phyloP scores from a whole-genome alignment of 768 basidiomycete genomes.

The Psilocybe cyanescens region DNA sequence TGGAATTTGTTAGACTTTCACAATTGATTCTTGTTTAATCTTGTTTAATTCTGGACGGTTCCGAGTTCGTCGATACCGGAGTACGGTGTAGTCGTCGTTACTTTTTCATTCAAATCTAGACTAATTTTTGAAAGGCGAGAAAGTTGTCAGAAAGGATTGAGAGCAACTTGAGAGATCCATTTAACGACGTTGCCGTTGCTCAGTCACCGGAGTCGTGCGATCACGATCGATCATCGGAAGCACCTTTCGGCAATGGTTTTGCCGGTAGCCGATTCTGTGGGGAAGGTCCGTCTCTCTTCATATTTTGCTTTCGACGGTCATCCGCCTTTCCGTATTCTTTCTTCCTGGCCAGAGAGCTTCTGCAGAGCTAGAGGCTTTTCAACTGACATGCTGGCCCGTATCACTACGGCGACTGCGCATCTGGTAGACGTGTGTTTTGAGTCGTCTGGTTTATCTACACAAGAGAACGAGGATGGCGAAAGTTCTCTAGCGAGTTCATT shows the following conservation, averaged over 20 bases:
- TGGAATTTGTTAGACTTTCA: too few relatives aligned
- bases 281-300: not conserved
- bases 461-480: constrained; percentile 24
- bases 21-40: too few relatives aligned
- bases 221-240: not conserved
- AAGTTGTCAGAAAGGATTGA: too few relatives aligned
- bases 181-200: too few relatives aligned
- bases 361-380: not conserved
- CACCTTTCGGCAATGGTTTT: not conserved
- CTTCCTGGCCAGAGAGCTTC: not conserved
- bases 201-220: too few relatives aligned
- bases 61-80: too few relatives aligned
- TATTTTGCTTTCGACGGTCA: constrained; percentile 3
- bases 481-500: constrained; percentile 25
- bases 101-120: too few relatives aligned
- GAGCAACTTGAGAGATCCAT: too few relatives aligned
- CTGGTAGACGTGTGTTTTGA: constrained; percentile 30
- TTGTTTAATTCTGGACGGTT: too few relatives aligned
- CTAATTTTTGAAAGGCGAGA: too few relatives aligned
- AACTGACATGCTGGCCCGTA: constrained; percentile 28
- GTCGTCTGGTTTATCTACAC: constrained; percentile 12
- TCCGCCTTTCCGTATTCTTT: not conserved
- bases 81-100: too few relatives aligned
- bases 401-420: constrained; percentile 22
- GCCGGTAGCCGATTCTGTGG: not conserved